A percentile compares a stretch with the other conserved stretches of the same genome.
phyloP scores from a whole-genome alignment of 495 filamentous ascomycete species.

The Xylona heveae region DNA sequence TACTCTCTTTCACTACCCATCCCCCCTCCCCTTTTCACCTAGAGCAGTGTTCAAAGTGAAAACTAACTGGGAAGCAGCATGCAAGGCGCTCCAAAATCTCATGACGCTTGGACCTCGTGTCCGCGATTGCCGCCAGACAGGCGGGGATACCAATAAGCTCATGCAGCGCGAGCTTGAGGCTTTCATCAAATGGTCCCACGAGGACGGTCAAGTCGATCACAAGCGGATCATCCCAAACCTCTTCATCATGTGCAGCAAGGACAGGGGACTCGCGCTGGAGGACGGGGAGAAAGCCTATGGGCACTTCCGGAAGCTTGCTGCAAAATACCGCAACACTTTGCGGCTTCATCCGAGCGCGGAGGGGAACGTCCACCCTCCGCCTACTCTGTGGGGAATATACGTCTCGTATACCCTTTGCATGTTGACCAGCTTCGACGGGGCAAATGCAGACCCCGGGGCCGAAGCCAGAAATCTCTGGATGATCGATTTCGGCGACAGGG shows the following conservation, averaged over 20 bases:
- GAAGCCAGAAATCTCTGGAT: neutral
- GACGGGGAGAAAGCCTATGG: neutral
- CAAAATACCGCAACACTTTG: neutral
- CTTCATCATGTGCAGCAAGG: neutral
- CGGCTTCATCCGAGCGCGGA: neutral
- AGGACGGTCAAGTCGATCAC: conserved; percentile 1
- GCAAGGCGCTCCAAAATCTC: neutral
- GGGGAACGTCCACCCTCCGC: neutral
- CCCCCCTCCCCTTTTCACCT: no score
- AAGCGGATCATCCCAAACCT: conserved; percentile 1
- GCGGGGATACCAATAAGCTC: neutral
- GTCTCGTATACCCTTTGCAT: neutral
- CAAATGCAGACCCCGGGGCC: neutral
- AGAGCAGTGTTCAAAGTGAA: no score
- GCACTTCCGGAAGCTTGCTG: neutral
- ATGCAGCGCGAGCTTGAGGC: conserved; percentile 1
- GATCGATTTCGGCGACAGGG: neutral
- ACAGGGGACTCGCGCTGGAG: no score
- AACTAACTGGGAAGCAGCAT: neutral
- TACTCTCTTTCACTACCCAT: conserved; percentile 1
- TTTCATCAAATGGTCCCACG: conserved; percentile 1
- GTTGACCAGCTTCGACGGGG: neutral
- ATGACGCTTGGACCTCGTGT: conserved; percentile 1
- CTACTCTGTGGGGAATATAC: conserved; percentile 2
- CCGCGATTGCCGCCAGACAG: neutral